These are phyloP conservation scores for Fusarium albidum DNA, from an alignment of 2,329 filamentous ascomycete species.

Conservation along the genomic window DNA sequence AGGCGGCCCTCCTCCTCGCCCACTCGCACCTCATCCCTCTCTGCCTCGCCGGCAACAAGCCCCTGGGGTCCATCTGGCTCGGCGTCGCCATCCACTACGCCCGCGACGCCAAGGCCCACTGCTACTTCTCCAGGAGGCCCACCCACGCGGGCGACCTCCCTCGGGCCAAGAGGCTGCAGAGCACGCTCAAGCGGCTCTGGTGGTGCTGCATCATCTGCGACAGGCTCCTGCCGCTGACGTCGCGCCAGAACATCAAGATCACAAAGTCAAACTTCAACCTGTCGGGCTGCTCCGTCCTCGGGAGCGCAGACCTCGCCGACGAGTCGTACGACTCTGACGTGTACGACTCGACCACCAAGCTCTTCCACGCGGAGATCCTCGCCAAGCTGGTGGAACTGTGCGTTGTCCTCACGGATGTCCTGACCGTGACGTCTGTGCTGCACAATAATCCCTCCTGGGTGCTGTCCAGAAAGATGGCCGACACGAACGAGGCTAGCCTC, in stretches of 20 bases:
- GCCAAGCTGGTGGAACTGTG: slow-evolving; percentile 37
- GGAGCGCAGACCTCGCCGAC: slow-evolving; percentile 31
- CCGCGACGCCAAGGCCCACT: slow-evolving; percentile 36
- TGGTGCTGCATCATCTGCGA: slow-evolving; percentile 41
- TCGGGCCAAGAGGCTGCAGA: slow-evolving; percentile 26
- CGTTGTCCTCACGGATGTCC: slow-evolving; percentile 35
- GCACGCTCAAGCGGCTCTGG: slow-evolving; percentile 35
- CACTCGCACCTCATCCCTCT: slow-evolving; percentile 38
- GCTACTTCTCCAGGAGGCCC: slow-evolving; percentile 26
- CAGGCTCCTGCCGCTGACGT: slow-evolving; percentile 29
- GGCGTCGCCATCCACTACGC: slow-evolving; percentile 39
- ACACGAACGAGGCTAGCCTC: slow-evolving; percentile 28
- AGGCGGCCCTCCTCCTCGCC: slow-evolving; percentile 33
- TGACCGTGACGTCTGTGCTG: slow-evolving; percentile 28
- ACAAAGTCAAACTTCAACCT: slow-evolving; percentile 36
- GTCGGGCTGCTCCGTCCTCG: slow-evolving; percentile 16
- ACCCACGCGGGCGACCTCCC: slow-evolving; percentile 14
- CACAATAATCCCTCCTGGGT: slow-evolving; percentile 37
- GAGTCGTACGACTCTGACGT: slow-evolving; percentile 36
- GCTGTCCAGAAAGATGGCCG: slow-evolving; percentile 24
- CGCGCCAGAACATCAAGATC: slow-evolving; percentile 38
- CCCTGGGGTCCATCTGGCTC: slow-evolving; percentile 37
- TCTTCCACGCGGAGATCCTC: slow-evolving; percentile 26
- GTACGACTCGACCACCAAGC: slow-evolving; percentile 33
- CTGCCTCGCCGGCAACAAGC: slow-evolving; percentile 37